These are phyloP conservation scores for Fusarium fujikuroi DNA, from an alignment of 2,329 filamentous ascomycete species.

Conservation along the genomic window DNA sequence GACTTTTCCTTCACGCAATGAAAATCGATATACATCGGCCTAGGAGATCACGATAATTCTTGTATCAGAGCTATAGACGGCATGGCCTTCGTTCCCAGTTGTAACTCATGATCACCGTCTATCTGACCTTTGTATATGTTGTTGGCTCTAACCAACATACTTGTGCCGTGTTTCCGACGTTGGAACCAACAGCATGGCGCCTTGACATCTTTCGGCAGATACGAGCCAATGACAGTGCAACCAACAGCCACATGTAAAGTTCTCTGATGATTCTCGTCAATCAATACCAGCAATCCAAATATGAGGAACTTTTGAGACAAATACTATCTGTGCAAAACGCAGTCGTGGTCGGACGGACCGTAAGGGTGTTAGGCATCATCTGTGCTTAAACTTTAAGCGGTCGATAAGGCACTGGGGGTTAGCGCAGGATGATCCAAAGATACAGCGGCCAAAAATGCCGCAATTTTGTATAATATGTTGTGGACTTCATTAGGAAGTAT, in stretches of 20 bases:
- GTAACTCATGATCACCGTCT: background rate
- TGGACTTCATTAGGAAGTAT: background rate
- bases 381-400: no score
- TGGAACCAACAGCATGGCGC: background rate
- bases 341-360: background rate
- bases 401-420: background rate
- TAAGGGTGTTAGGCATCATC: background rate
- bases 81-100: fast-evolving
- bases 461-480: background rate
- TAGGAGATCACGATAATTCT: background rate
- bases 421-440: no score
- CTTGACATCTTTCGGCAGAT: background rate
- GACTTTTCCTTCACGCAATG: background rate
- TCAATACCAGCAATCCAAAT: fast-evolving
- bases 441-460: background rate
- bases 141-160: background rate
- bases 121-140: background rate
- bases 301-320: background rate
- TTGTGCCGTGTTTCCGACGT: background rate
- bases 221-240: background rate
- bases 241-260: background rate
- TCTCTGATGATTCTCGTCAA: background rate
- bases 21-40: background rate
- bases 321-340: background rate
- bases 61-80: fast-evolving